These are phyloP conservation scores for Boletus subparvulus DNA, from an alignment of 768 basidiomycete species.

Conservation along the genomic window DNA sequence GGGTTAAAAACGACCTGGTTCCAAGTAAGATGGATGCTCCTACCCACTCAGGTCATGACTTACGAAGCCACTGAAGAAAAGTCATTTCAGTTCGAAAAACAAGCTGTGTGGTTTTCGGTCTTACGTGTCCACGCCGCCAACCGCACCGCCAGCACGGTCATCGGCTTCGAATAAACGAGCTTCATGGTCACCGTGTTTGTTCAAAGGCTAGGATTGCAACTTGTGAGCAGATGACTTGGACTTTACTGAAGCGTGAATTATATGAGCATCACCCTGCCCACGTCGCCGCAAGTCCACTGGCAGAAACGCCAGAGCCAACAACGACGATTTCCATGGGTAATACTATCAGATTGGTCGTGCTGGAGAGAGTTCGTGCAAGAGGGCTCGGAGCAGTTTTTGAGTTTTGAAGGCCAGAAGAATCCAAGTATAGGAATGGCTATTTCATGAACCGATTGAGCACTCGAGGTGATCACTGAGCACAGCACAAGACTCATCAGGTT, in stretches of 20 bases:
- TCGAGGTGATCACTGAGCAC: neutral
- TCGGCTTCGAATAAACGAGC: constrained; percentile 76
- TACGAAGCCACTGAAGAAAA: constrained; percentile 53
- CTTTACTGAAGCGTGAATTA: neutral
- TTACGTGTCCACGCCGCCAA: constrained; percentile 66
- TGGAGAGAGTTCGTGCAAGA: neutral
- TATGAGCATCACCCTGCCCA: constrained; percentile 48
- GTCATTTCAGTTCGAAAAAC: neutral
- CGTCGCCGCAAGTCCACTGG: constrained; percentile 65
- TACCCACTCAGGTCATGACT: constrained; percentile 13
- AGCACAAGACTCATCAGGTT: neutral
- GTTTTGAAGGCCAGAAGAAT: neutral
- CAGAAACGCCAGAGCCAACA: constrained; percentile 68
- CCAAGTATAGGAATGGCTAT: neutral
- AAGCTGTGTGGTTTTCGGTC: constrained; percentile 26
- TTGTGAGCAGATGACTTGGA: neutral
- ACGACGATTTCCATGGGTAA: constrained; percentile 54
- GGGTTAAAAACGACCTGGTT: constrained; percentile 74
- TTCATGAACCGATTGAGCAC: neutral
- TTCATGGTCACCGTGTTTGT: constrained; percentile 71
- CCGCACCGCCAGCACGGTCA: constrained; percentile 56
- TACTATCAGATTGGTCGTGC: neutral
- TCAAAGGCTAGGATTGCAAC: constrained; percentile 50
- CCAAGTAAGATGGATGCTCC: neutral
- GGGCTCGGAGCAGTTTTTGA: neutral